A percentile compares a stretch with the other conserved stretches of the same genome.
Evolutionary conservation across 2,329 filamentous ascomycete species (phyloP).

Genomic region (Pezicula neosporulosa): DNA sequence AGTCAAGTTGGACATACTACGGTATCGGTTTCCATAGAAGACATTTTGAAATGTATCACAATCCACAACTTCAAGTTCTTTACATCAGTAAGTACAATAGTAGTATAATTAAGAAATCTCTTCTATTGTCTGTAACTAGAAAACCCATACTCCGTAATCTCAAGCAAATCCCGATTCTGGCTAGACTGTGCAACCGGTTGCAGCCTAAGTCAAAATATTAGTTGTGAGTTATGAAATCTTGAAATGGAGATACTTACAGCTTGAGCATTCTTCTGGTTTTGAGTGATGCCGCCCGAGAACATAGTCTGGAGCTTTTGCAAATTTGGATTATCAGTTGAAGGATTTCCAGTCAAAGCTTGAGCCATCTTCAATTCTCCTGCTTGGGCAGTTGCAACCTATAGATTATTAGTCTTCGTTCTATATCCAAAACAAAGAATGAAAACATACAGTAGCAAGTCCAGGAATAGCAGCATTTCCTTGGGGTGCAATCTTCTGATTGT

Average conservation of each 20-base stretch:
- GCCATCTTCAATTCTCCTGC: slow-evolving; percentile 8
- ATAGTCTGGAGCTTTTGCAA: slow-evolving; percentile 5
- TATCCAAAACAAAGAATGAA: background rate
- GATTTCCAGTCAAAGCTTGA: slow-evolving; percentile 9
- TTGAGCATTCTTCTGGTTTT: slow-evolving; percentile 16
- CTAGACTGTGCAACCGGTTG: background rate
- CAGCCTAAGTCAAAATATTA: background rate
- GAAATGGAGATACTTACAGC: slow-evolving; percentile 1
- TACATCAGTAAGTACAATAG: too few species aligned
- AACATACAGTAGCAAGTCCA: slow-evolving; percentile 9
- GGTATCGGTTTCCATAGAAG: too few species aligned
- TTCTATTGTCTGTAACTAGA: too few species aligned
- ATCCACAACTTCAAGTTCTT: too few species aligned
- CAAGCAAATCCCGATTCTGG: too few species aligned
- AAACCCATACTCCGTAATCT: too few species aligned
- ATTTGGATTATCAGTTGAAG: slow-evolving; percentile 6
- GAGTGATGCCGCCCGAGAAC: slow-evolving; percentile 11
- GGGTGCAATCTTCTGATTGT: slow-evolving; percentile 11
- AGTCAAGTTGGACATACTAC: too few species aligned
- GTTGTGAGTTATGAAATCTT: background rate
- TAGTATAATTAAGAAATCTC: too few species aligned
- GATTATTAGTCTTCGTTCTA: background rate
- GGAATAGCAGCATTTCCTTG: slow-evolving; percentile 7
- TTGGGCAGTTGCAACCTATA: slow-evolving; percentile 13
- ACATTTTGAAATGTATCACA: too few species aligned